A percentile compares a stretch with the other conserved stretches of the same genome.
Evolutionary conservation across 2,329 filamentous ascomycete genomes (phyloP).

Genomic region (Neofusicoccum laricinum): DNA sequence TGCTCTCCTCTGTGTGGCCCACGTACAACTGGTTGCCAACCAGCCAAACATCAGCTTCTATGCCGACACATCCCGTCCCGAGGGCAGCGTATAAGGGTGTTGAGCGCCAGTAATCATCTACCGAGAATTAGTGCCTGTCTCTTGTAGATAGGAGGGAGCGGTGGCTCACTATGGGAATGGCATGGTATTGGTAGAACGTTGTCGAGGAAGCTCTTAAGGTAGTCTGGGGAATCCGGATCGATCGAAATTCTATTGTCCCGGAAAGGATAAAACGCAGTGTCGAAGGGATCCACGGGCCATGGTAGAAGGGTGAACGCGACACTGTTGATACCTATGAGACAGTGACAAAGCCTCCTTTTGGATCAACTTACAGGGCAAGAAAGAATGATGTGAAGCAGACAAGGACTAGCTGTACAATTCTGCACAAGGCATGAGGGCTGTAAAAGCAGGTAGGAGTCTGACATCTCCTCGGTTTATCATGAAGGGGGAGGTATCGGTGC

Average conservation of each 20-base stretch:
- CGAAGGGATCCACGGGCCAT: background rate
- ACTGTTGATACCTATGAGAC: background rate
- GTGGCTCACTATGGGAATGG: slow-evolving; percentile 7
- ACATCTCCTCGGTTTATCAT: background rate
- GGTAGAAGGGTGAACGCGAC: background rate
- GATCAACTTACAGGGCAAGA: background rate
- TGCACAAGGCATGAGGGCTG: background rate
- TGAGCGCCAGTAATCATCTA: slow-evolving; percentile 40
- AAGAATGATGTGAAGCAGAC: background rate
- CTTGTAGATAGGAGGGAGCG: background rate
- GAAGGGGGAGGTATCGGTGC: background rate
- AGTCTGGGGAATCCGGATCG: background rate
- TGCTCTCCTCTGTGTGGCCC: slow-evolving; percentile 52
- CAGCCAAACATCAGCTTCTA: slow-evolving; percentile 70
- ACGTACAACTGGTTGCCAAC: slow-evolving; percentile 58
- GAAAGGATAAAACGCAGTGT: background rate
- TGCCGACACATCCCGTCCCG: slow-evolving; percentile 57
- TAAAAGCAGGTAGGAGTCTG: background rate
- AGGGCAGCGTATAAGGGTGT: slow-evolving; percentile 63
- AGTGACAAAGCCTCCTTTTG: background rate
- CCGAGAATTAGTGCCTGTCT: background rate
- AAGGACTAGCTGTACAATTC: background rate
- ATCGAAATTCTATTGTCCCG: background rate
- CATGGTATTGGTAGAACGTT: background rate
- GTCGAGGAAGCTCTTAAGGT: background rate